These are phyloP conservation scores for Ceratocystis cacaofunesta DNA, from an alignment of 2,329 filamentous ascomycete genomes.

Conservation along the genomic window DNA sequence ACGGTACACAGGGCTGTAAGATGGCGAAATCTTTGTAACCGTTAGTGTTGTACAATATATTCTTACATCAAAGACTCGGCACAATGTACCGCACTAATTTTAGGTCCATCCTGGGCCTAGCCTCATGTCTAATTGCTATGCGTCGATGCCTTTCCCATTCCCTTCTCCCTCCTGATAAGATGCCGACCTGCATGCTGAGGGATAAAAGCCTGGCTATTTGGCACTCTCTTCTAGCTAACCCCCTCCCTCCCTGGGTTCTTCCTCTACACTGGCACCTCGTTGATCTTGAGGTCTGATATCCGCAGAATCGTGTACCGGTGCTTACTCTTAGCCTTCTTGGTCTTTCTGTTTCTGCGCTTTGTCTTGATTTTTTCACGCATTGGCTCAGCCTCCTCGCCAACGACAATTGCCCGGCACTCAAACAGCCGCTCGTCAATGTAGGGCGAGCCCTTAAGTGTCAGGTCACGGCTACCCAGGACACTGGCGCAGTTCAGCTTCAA, in stretches of 20 bases:
- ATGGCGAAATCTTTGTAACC: background rate
- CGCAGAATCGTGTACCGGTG: slow-evolving; percentile 74
- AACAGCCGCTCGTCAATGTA: slow-evolving; percentile 74
- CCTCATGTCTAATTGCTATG: background rate
- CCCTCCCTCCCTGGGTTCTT: background rate
- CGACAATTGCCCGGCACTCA: slow-evolving; percentile 69
- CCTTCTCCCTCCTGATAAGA: too few relatives aligned
- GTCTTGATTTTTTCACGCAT: slow-evolving; percentile 66
- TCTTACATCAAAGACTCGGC: slow-evolving; percentile 10
- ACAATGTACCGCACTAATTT: background rate
- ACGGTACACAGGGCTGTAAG: background rate
- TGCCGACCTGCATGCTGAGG: background rate
- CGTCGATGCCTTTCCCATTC: background rate
- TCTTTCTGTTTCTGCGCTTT: slow-evolving; percentile 59
- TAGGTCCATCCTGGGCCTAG: background rate
- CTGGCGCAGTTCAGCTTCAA: slow-evolving; percentile 77
- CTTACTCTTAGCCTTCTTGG: slow-evolving; percentile 73
- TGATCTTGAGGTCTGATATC: slow-evolving; percentile 66
- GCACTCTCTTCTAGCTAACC: background rate
- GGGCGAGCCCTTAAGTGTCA: slow-evolving; percentile 68
- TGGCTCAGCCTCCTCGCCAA: slow-evolving; percentile 71
- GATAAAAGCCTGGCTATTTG: background rate
- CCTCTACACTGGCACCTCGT: slow-evolving; percentile 20
- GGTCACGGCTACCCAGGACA: slow-evolving; percentile 72
- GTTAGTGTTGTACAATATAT: slow-evolving; percentile 13